Conservation (phyloP, 768 basidiomycete genomes). For the Leccinum rimulosum region DNA sequence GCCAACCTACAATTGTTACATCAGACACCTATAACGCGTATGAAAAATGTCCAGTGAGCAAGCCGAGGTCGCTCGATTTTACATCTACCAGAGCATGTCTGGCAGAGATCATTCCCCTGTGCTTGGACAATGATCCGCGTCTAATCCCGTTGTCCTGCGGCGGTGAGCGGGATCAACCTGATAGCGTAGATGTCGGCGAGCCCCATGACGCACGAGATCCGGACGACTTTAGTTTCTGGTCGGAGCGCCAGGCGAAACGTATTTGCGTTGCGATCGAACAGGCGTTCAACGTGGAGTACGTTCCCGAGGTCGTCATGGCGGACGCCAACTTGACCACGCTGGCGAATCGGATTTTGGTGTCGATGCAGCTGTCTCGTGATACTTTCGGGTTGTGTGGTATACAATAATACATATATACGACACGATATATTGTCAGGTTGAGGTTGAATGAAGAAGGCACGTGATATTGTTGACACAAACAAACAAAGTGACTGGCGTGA, state of each 20-base stretch:
- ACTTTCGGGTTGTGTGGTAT: not conserved
- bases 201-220: slow-evolving; percentile 49
- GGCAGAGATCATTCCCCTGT: slow-evolving; percentile 76
- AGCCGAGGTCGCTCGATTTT: slow-evolving; percentile 63
- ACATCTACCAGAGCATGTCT: slow-evolving; percentile 62
- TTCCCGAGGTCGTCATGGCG: slow-evolving; percentile 86
- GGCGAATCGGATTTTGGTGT: slow-evolving; percentile 78
- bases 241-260: slow-evolving; percentile 82
- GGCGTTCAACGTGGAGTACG: slow-evolving; percentile 86
- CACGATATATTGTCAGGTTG: not conserved
- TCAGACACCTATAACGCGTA: not conserved
- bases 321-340: slow-evolving; percentile 90
- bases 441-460: too few relatives aligned
- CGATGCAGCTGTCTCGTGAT: slow-evolving; percentile 51
- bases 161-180: slow-evolving; percentile 23
- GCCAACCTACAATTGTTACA: not conserved
- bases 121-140: slow-evolving; percentile 82
- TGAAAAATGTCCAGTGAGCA: slow-evolving; percentile 51
- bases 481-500: too few relatives aligned
- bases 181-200: slow-evolving; percentile 9
- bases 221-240: slow-evolving; percentile 93
- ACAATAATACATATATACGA: not conserved
- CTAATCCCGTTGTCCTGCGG: slow-evolving; percentile 73
- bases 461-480: too few relatives aligned
- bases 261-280: slow-evolving; percentile 79